These are phyloP conservation scores for Cryptosporidium baileyi DNA, from an alignment of 169 alveolate genomes.

Conservation along the genomic window DNA sequence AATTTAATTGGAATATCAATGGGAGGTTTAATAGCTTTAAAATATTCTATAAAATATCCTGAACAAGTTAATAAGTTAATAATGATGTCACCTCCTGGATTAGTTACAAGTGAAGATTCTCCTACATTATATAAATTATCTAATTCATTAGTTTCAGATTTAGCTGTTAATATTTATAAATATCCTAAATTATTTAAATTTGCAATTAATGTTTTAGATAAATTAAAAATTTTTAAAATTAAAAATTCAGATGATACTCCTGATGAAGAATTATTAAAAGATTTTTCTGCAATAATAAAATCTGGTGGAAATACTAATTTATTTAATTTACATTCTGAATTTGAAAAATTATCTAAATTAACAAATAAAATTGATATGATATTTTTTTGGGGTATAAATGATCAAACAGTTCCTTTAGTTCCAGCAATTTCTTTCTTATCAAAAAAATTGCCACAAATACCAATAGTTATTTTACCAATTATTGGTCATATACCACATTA, in stretches of 20 bases:
- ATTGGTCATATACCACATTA: slow-evolving; percentile 3
- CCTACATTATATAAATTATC: slow-evolving; percentile 6
- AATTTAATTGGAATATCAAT: slow-evolving; percentile 13
- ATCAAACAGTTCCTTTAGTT: slow-evolving; percentile 1
- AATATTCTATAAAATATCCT: slow-evolving; percentile 15
- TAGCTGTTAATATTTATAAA: neutral
- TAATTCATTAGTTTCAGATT: neutral
- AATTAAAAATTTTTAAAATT: neutral
- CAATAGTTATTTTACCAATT: slow-evolving; percentile 36
- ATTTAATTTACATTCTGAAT: slow-evolving; percentile 1
- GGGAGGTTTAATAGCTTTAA: slow-evolving; percentile 25
- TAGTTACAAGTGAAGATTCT: neutral
- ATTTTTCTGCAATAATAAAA: neutral
- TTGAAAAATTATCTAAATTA: neutral
- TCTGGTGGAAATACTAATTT: neutral
- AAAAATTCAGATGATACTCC: neutral
- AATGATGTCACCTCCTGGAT: slow-evolving; percentile 52
- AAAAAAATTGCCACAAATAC: neutral
- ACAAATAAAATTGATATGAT: neutral
- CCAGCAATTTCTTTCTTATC: slow-evolving; percentile 19
- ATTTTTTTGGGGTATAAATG: slow-evolving; percentile 39
- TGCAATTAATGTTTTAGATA: neutral
- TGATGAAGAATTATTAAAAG: neutral
- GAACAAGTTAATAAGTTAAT: neutral
- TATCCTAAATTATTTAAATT: neutral